Evolutionary conservation across 2,329 filamentous ascomycete genomes (phyloP), one percentile per base, ranked within the genome.

Genomic region (Colletotrichum lini): DNA sequence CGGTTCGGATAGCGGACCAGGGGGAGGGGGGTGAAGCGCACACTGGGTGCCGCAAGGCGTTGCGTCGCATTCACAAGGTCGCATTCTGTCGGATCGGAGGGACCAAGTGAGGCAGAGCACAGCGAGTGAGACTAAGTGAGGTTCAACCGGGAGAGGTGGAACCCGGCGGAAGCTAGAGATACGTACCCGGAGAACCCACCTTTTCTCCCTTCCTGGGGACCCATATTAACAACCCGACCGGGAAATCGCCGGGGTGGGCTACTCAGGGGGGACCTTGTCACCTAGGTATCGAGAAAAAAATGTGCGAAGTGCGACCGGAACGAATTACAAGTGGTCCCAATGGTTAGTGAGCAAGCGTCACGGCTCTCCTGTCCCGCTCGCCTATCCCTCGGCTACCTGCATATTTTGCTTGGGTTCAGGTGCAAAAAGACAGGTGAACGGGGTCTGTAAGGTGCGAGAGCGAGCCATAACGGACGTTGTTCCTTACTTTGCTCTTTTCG

Each of bases 291-390:
- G 56, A 54, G 6, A 63, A 26, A 49, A 21, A 63, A 50, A 21
- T 13, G 16, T 10, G 35, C 44, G 16, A 50, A n/a, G 49, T 47
- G 40, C 42, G 47, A 54, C 62, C 67, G 38, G 47, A 35, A 59
- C 49, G 42, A 45, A 63, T 21, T 68, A 35, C 60, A 50, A 15
- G 30, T 50, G 44, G 63, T 56, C 23, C 63, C 67, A 38, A 58
- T 42, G 50, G 67, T 54, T 63, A 44, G 57, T 61, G 64, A 52
- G 35, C 67, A 67, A 38, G 63, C 64, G 23, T 49, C 16, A 13
- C 68, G 68, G 65, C 58, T 68, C 44, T 45, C 42, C 35, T 38
- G 35, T 68, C 58, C 68, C 65, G 68, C n/a, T 71, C 65, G 65
- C 68, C 68, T 71, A 53, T 38, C 21, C 16, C 59, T 63, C 68